A percentile compares a stretch with the other conserved stretches of the same genome.
phyloP scores from a whole-genome alignment of 2,329 filamentous ascomycete genomes.

The Tolypocladium capitatum region DNA sequence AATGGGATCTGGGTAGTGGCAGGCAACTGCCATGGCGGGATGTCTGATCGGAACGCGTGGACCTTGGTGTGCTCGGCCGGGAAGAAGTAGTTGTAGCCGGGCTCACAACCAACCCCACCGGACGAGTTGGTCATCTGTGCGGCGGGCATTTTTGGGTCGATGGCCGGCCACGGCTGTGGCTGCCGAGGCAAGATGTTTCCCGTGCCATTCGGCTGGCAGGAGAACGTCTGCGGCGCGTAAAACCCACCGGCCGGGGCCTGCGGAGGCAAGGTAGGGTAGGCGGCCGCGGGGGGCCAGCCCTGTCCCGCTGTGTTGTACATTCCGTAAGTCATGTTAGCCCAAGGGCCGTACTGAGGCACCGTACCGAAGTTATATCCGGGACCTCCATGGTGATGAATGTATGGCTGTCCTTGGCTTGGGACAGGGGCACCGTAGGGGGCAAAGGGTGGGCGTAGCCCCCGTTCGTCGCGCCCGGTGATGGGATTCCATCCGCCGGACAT shows the following conservation, averaged over 20 bases:
- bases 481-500: slow-evolving; percentile 30
- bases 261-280: background rate
- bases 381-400: slow-evolving; percentile 22
- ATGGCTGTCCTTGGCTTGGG: slow-evolving; percentile 22
- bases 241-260: slow-evolving; percentile 10
- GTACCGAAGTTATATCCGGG: slow-evolving; percentile 20
- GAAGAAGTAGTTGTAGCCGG: slow-evolving; percentile 52
- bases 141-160: slow-evolving; percentile 33
- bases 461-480: slow-evolving; percentile 22
- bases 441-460: slow-evolving; percentile 16
- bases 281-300: slow-evolving; percentile 2
- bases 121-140: slow-evolving; percentile 43
- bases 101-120: slow-evolving; percentile 44
- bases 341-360: slow-evolving; percentile 9
- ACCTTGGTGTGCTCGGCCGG: slow-evolving; percentile 43
- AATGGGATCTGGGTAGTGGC: slow-evolving; percentile 29
- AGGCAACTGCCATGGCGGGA: slow-evolving; percentile 39
- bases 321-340: slow-evolving; percentile 14
- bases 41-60: slow-evolving; percentile 39
- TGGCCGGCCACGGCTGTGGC: slow-evolving; percentile 27
- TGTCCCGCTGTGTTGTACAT: slow-evolving; percentile 8
- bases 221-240: slow-evolving; percentile 12
- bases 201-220: slow-evolving; percentile 25
- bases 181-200: slow-evolving; percentile 22
- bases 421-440: slow-evolving; percentile 20